Evolutionary conservation across 345 rosid genomes (phyloP), one percentile per base, ranked within the genome.

Genomic region (Physaria fendleri): DNA sequence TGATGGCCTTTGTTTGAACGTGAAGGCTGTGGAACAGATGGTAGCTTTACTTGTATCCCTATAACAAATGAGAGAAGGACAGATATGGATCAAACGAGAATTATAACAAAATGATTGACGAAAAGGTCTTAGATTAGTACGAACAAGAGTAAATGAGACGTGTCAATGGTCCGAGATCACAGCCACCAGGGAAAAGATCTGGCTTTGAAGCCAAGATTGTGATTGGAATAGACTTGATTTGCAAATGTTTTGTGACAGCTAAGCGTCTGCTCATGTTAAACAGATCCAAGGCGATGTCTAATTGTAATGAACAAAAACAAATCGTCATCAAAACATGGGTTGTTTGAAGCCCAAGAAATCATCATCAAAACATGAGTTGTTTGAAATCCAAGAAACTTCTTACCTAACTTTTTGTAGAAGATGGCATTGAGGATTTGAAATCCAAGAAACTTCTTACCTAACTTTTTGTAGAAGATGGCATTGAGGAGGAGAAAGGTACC

Each of bases 191-290:
- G 4, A 62, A 69, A 29, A 69, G 64, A 45, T 69, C 74, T 1
- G 74, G 68, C 37, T 69, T 69, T 29, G 74, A 69, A 69, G 74
- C 74, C 39, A 69, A 46, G 52, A 69, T 68, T 2, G 62, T 69
- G 38, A 69, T 69, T 5, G 74, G 74, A 16, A 69, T 62, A 0
- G 74, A 69, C 52, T 69, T 58, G 14, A 69, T 69, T 24, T 45
- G 53, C 56, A 13, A n/a, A 15, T 69, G 74, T 69, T 69, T 69
- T 39, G 73, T 69, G 37, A 69, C 63, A 18, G 74, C 74, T 13
- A 69, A 55, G 39, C 74, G 74, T 62, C 44, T 46, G 21, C 54
- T 17, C 14, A 64, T 49, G 22, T 57, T 17, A 60, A 71, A 58
- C 42, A 71, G 22, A 49, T 71, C 69, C 75, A 71, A 35, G 1